Base-by-base conservation (phyloP, 2,329 filamentous ascomycete genomes). In the Myriosclerotinia curreyana region DNA sequence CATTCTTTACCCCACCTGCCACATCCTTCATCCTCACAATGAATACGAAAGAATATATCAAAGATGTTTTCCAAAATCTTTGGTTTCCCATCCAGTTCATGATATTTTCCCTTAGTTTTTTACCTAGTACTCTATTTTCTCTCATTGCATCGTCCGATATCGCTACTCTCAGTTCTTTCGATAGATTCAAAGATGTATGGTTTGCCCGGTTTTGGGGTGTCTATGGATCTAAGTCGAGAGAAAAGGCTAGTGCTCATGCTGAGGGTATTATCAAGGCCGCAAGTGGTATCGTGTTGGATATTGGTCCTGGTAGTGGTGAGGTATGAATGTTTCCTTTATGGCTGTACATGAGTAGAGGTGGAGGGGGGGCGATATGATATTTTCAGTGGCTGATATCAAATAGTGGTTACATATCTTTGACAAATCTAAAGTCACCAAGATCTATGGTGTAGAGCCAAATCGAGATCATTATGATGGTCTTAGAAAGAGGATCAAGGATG, bases 391-490 rank as follows among this genome's bases (percentile, higher is more conserved):
- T 84, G 5, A 78, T 84, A 34, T 86, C 65, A 64, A 69, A 36
- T 59, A 64, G 60, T 63, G 42, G 56, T 49, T 64, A 31, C 56
- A 51, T 38, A 48, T 60, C 25, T 64, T 64, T 36, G 62, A 31
- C 64, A 68, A 48, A 53, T 63, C 60, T 25, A 58, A 50, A 49
- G 44, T 77, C 54, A 76, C 71, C 2, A 77, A 74, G 66, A 76
- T 89, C 51, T 87, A 84, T 69, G 87, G 86, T 62, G 80, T 89
- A 5, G 87, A 90, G 75, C 87, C 87, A 3, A 89, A 88, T 71
- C 62, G 72, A 0, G 79, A 77, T 44, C 82, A 83, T 62, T 83
- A 86, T 67, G 72, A 72, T 0, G 74, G 74, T 6, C 75, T 90
- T 60, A 74, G 77, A 1, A 71, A 73, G 48, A 79, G 79, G 28